Evolutionary conservation across 257 asterid genomes (phyloP), one percentile per base, ranked within the genome.

Genomic region (Coffea canephora): DNA sequence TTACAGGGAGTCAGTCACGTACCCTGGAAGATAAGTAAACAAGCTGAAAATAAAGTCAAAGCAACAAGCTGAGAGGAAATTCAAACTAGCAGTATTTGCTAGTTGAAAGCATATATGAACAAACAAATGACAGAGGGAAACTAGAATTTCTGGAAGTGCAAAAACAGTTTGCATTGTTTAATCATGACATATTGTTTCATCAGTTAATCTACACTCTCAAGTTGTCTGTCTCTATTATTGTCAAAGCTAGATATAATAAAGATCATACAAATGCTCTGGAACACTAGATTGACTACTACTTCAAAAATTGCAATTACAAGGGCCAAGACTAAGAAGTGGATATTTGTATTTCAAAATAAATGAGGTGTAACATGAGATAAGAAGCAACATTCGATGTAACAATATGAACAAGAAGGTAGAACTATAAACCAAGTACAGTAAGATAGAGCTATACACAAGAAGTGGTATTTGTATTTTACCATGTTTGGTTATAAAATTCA

Each of bases 401-500:
- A 68, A 8, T 13, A 14, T 14, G 0, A 1, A 31, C 64, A 19
- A 18, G 16, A 13, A 66, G 18, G 41, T 27, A 27, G 0, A 65
- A 65, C 2, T 15, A 25, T 65, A 39, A 15, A 65, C 41, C 10
- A 18, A 69, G 7, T 69, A 27, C 57, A 13, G 23, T 8, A 21
- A 23, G 23, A 21, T 27, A 3, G 45, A 57, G 46, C 23, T 45
- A 27, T 45, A 71, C 0, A 9, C n/a, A 73, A 70, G 57, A 39
- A 39, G 43, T 2, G 43, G 43, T 39, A 1, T 2, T 39, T 39
- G 43, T 39, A 39, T 39, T 41, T 81, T 88, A 93, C 97, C 98
- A 92, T 14, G 97, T 82, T 89, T 94, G 98, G 86, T 88, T 84
- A 80, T 90, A 91, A 86, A 93, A 93, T 79, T 91, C 98, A 6